Percentiles rank a stretch among this genome's conserved stretches.
These are phyloP conservation scores for Heritiera littoralis DNA, from an alignment of 345 rosid species.

Conservation along the genomic window DNA sequence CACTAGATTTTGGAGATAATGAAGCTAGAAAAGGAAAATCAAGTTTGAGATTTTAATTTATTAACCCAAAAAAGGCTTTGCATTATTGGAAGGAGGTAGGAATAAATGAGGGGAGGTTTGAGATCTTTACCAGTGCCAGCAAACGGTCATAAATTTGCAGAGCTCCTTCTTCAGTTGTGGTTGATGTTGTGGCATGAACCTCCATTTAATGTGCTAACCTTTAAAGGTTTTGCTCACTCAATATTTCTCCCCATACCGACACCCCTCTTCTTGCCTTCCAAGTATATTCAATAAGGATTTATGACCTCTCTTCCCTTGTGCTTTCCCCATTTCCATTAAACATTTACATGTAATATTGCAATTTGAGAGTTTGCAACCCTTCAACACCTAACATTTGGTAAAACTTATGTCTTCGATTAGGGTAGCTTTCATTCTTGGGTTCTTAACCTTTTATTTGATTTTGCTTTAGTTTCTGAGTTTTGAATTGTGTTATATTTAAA, in stretches of 20 bases:
- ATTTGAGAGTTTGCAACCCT: too few relatives aligned
- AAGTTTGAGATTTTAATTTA: too few relatives aligned
- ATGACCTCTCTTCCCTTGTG: background rate
- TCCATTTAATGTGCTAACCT: background rate
- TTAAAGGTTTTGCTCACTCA: background rate
- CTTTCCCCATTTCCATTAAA: too few relatives aligned
- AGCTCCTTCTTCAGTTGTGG: background rate
- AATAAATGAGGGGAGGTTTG: background rate
- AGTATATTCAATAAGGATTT: background rate
- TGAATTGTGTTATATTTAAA: too few relatives aligned
- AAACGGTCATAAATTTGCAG: conserved; percentile 4
- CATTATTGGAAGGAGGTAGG: background rate
- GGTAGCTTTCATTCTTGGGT: too few relatives aligned
- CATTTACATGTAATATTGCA: too few relatives aligned
- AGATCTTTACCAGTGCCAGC: background rate
- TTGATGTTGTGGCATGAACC: conserved; percentile 8
- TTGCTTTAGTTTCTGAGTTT: too few relatives aligned
- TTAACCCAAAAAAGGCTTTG: background rate
- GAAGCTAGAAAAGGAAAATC: too few relatives aligned
- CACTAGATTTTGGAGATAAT: background rate
- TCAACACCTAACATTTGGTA: too few relatives aligned
- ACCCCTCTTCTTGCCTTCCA: background rate
- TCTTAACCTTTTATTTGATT: too few relatives aligned
- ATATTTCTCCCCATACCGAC: background rate
- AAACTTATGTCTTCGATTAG: too few relatives aligned